Base-by-base conservation (phyloP, 2,329 filamentous ascomycete genomes). In the Colletotrichum chlorophyti region DNA sequence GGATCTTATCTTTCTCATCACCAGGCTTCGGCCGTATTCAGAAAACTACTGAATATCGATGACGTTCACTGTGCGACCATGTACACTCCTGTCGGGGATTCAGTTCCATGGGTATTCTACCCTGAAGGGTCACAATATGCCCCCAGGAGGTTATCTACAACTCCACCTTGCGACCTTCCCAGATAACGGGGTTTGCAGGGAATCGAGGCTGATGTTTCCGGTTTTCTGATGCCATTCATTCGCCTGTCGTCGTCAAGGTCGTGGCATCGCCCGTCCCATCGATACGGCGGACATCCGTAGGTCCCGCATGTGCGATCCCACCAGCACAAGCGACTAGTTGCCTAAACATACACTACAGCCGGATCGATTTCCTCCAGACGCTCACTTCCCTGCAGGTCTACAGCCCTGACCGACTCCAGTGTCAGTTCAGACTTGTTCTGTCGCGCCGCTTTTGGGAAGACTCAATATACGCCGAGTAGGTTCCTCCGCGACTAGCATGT, bases 241-340 rank as follows among this genome's bases (percentile, higher is more conserved):
- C n/a, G n/a, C 38, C 41, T 34, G n/a, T 19, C 14, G 34, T n/a
- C 15, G 27, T 27, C 40, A 37, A 32, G 29, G 19, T 29, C 24
- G 55, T 55, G 51, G 38, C 31, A 23, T 43, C 15, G 15, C 26
- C 15, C 41, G 7, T 21, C 32, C 10, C 17, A 19, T 35, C 51
- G 51, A 57, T 45, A 29, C 21, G 32, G 57, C 43, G 51, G 57
- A 57, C 43, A 45, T 41, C 49, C 40, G 41, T 41, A n/a, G 46
- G 48, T 47, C 31, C 4, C 15, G 38, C 34, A 15, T 14, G 2
- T 14, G 29, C 14, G 23, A 26, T 27, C 27, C 31, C 21, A 38
- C 23, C 31, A 31, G 49, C 27, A 43, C 17, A 37, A 23, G 29
- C 46, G 53, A 51, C 14, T 24, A 31, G 31, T 45, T 45, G 43